Percentiles rank a stretch among this genome's conserved stretches.
Conservation (phyloP, 2,329 filamentous ascomycete genomes). For the Trichoderma afroharzianum region DNA sequence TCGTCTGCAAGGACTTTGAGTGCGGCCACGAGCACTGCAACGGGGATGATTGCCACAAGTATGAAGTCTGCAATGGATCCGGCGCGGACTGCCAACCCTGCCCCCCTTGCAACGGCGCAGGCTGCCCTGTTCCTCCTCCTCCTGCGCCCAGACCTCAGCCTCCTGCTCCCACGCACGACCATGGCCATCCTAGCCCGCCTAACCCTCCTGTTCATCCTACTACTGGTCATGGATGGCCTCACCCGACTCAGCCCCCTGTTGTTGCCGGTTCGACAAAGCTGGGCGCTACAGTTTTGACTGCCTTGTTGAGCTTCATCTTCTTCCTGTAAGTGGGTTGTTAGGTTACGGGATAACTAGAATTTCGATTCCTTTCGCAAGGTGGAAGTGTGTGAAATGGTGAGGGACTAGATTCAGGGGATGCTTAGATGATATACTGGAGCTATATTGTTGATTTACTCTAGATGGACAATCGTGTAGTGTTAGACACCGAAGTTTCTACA, state of each 20-base stretch:
- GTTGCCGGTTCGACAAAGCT: constrained; percentile 27
- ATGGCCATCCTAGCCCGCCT: neutral
- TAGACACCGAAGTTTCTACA: neutral
- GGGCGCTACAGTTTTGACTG: constrained; percentile 21
- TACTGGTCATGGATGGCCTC: neutral
- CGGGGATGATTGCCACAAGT: constrained; percentile 30
- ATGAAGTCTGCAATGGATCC: constrained; percentile 26
- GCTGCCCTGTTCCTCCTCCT: constrained; percentile 21
- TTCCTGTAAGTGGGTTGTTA: constrained; percentile 22
- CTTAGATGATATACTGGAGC: neutral
- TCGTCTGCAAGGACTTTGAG: constrained; percentile 31
- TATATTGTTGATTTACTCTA: neutral
- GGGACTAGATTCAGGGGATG: neutral
- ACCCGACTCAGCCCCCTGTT: constrained; percentile 17
- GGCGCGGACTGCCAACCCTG: constrained; percentile 26
- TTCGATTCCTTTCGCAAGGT: neutral
- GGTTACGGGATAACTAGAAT: neutral
- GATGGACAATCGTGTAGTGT: neutral
- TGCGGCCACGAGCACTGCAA: constrained; percentile 31
- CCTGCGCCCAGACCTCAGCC: constrained; percentile 15
- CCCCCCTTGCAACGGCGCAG: constrained; percentile 20
- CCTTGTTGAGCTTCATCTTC: constrained; percentile 25
- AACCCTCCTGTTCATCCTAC: neutral
- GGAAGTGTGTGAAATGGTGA: neutral
- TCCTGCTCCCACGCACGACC: neutral